Conservation (phyloP, 2,329 filamentous ascomycete genomes). For the Akanthomyces uredinophilus region DNA sequence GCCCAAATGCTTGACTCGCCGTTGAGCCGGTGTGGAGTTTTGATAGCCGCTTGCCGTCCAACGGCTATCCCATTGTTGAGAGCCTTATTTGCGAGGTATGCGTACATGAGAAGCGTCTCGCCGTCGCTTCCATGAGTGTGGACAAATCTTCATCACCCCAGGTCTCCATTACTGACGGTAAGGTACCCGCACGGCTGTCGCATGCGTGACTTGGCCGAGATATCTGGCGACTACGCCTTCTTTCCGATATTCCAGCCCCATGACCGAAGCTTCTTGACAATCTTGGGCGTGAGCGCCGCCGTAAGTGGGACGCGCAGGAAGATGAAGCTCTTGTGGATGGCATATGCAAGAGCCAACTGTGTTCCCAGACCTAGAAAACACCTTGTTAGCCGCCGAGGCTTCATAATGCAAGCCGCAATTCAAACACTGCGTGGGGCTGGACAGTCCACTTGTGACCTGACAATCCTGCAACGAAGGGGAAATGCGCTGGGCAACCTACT, state of each 20-base stretch:
- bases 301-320: constrained; percentile 92
- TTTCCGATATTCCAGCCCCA: constrained; percentile 98
- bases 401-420: background rate
- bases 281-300: constrained; percentile 83
- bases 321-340: constrained; percentile 96
- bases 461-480: background rate
- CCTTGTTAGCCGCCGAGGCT: constrained; percentile 21
- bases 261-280: constrained; percentile 79
- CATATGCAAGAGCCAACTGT: constrained; percentile 87
- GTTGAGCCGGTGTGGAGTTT: background rate
- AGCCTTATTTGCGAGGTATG: background rate
- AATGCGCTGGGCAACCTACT: constrained; percentile 54
- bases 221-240: constrained; percentile 31
- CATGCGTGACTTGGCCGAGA: background rate
- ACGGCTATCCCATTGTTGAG: background rate
- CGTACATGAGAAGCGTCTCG: background rate
- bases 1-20: constrained; percentile 5
- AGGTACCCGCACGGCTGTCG: background rate
- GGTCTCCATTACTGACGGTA: background rate
- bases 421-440: background rate
- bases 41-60: background rate
- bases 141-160: background rate
- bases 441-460: background rate
- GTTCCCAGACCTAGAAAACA: constrained; percentile 56
- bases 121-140: background rate